Conservation (phyloP, 2,329 filamentous ascomycete genomes). For the Penicillium sp. region DNA sequence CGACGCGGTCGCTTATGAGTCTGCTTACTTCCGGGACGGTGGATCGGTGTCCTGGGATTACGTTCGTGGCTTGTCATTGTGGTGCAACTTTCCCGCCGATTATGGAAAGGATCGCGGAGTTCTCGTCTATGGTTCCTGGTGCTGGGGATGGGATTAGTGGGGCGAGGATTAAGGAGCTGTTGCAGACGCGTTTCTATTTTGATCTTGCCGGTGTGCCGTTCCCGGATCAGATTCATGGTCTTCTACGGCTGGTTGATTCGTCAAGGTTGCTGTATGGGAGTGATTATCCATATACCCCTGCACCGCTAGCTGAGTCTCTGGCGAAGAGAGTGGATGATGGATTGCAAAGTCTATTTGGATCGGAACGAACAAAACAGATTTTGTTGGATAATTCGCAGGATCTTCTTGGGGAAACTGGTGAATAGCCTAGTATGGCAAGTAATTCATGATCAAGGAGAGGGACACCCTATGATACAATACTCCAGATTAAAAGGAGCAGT, state of each 20-base stretch:
- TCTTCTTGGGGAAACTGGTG: neutral
- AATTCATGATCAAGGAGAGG: neutral
- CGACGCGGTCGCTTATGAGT: constrained; percentile 25
- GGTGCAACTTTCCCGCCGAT: constrained; percentile 34
- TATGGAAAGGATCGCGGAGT: constrained; percentile 21
- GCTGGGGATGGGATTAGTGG: constrained; percentile 3
- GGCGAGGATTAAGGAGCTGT: constrained; percentile 14
- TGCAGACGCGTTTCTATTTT: constrained; percentile 49
- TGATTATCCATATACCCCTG: constrained; percentile 53
- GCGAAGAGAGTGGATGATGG: constrained; percentile 44
- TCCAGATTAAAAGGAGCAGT: too few relatives aligned
- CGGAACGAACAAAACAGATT: neutral
- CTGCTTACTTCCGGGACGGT: constrained; percentile 24
- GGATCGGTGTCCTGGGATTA: constrained; percentile 21
- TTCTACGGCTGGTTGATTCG: constrained; percentile 45
- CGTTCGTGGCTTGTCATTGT: constrained; percentile 25
- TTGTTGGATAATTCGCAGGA: constrained; percentile 12
- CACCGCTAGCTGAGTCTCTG: constrained; percentile 29
- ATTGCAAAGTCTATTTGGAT: constrained; percentile 9
- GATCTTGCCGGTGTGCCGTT: constrained; percentile 55
- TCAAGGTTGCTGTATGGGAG: constrained; percentile 53
- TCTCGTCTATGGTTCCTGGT: constrained; percentile 11
- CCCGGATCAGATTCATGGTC: constrained; percentile 49
- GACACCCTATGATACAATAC: too few relatives aligned
- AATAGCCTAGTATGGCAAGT: neutral